These are phyloP conservation scores for Lentinula sp. DNA, from an alignment of 768 basidiomycete species.

Conservation along the genomic window DNA sequence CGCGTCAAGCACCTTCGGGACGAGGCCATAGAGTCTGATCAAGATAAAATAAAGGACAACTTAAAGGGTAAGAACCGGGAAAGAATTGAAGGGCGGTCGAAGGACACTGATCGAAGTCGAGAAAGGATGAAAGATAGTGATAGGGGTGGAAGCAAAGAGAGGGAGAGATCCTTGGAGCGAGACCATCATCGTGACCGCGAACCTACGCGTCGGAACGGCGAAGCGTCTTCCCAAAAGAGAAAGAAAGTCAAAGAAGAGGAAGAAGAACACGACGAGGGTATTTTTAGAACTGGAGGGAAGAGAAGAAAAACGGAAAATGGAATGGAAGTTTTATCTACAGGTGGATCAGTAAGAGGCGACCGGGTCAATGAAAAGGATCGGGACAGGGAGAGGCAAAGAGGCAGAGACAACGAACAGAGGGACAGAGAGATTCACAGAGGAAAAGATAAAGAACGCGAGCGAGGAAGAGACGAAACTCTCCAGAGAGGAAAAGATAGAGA, in stretches of 20 bases:
- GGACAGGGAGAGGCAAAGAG: background rate
- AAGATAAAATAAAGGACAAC: slow-evolving; percentile 18
- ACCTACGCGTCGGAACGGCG: background rate
- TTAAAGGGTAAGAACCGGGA: slow-evolving; percentile 14
- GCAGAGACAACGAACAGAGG: background rate
- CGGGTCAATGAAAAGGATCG: background rate
- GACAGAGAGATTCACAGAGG: too few species aligned
- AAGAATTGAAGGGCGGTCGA: slow-evolving; percentile 22
- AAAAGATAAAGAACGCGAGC: slow-evolving; percentile 6
- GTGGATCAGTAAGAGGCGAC: background rate
- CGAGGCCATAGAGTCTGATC: slow-evolving; percentile 20
- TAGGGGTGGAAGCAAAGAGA: slow-evolving; percentile 17
- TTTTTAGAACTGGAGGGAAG: slow-evolving; percentile 22
- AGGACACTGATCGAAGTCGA: slow-evolving; percentile 16
- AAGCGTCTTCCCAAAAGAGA: slow-evolving; percentile 24
- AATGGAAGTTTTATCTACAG: slow-evolving; percentile 5
- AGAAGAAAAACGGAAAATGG: slow-evolving; percentile 36
- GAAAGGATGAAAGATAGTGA: slow-evolving; percentile 12
- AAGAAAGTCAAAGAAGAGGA: slow-evolving; percentile 23
- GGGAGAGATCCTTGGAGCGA: slow-evolving; percentile 10
- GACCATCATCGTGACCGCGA: background rate
- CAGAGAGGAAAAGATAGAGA: background rate
- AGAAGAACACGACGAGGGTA: slow-evolving; percentile 27
- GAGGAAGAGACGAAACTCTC: background rate
- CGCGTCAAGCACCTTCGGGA: slow-evolving; percentile 15